Conservation (phyloP, 78 protist species). For the Dictyostelium firmibasis region DNA sequence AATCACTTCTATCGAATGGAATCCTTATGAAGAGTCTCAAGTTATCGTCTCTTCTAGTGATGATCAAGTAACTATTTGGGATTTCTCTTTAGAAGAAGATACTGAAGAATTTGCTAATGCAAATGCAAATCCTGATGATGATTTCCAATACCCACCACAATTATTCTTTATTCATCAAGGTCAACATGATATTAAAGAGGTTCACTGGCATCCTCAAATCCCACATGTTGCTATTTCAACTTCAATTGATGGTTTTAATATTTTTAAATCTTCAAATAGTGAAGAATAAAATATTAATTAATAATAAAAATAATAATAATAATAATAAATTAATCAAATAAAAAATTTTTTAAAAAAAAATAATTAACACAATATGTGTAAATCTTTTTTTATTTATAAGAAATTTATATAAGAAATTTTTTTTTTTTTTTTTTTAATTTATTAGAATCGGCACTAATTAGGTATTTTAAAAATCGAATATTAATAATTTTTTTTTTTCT, state of each 20-base stretch:
- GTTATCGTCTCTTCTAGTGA: conserved; percentile 90
- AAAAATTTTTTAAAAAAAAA: no score
- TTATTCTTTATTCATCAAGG: conserved; percentile 96
- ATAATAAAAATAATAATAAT: not conserved
- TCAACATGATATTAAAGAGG: conserved; percentile 92
- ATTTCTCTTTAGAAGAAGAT: conserved; percentile 93
- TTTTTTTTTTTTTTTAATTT: not conserved
- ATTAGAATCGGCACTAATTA: not conserved
- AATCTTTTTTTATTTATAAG: no score
- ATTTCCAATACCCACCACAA: conserved; percentile 90
- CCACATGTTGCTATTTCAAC: conserved; percentile 90
- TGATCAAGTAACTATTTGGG: conserved; percentile 94
- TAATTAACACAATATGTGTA: no score
- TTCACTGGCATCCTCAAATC: conserved; percentile 96
- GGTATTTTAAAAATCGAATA: no score
- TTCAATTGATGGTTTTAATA: conserved; percentile 91
- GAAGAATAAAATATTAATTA: conserved; percentile 11
- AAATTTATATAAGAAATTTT: not conserved
- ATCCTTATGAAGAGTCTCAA: conserved; percentile 91
- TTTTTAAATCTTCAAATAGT: conserved; percentile 83
- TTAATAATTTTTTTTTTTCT: not conserved
- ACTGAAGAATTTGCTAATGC: conserved; percentile 64
- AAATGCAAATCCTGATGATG: conserved; percentile 18
- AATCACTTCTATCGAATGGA: conserved; percentile 95
- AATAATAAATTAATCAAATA: not conserved